Conservation (phyloP, 1,284 basidiomycete species). For the Blastosporella zonata region DNA sequence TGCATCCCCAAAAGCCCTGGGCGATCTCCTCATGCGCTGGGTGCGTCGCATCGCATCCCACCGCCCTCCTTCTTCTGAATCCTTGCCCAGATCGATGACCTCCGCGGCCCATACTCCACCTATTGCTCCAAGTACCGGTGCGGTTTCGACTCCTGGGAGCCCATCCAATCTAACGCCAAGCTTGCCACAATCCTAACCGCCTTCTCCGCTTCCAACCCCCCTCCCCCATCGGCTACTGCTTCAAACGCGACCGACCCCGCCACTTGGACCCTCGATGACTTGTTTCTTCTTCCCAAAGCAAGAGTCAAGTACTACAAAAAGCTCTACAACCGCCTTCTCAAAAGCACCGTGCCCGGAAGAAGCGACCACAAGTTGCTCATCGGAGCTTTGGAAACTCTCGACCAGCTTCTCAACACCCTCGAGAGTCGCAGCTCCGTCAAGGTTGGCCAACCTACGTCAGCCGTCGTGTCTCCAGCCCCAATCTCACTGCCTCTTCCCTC, state of each 20-base stretch:
- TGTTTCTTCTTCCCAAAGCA: conserved; percentile 84
- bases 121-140: conserved; percentile 74
- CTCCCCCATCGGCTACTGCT: conserved; percentile 43
- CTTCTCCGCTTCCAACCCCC: conserved; percentile 66
- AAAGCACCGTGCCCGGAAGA: conserved; percentile 84
- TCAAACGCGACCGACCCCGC: conserved; percentile 37
- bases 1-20: conserved; percentile 91
- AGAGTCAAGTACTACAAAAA: conserved; percentile 93
- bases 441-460: conserved; percentile 33
- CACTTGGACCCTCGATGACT: conserved; percentile 81
- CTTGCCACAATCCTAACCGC: conserved; percentile 68
- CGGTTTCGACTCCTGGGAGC: conserved; percentile 84
- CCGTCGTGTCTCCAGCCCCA: conserved; percentile 22
- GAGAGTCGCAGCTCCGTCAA: conserved; percentile 53
- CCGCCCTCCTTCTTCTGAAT: neutral
- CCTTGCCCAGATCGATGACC: conserved; percentile 74
- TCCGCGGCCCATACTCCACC: conserved; percentile 82
- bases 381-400: conserved; percentile 80
- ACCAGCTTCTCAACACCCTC: conserved; percentile 66
- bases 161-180: conserved; percentile 73
- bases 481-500: neutral
- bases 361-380: conserved; percentile 85
- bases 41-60: conserved; percentile 39
- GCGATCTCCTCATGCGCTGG: conserved; percentile 97
- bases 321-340: conserved; percentile 84